Percentiles rank a stretch among this genome's conserved stretches.
phyloP scores from a whole-genome alignment of 768 basidiomycete genomes.

The Tulasnella sp. region DNA sequence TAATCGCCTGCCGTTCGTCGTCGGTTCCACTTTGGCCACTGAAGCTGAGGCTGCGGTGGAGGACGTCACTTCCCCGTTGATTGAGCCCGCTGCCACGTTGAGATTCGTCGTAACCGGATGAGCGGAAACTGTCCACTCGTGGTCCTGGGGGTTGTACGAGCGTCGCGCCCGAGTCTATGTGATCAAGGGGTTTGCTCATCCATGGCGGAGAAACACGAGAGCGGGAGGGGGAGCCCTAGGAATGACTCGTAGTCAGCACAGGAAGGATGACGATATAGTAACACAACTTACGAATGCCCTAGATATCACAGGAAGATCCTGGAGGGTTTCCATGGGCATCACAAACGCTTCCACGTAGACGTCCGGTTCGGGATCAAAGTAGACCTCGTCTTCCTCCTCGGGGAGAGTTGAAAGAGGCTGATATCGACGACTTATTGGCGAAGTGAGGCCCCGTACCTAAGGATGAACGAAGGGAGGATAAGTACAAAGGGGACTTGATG shows the following conservation, averaged over 20 bases:
- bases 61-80: no score
- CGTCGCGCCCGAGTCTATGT: not conserved
- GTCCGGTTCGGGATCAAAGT: not conserved
- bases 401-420: slow-evolving; percentile 8
- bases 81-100: no score
- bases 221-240: not conserved
- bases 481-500: not conserved
- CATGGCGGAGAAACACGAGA: slow-evolving; percentile 8
- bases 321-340: slow-evolving; percentile 3
- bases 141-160: not conserved
- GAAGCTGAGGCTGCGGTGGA: no score
- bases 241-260: not conserved
- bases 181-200: not conserved
- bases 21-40: no score
- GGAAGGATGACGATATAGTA: not conserved
- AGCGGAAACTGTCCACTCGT: not conserved
- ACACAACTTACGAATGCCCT: not conserved
- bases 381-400: slow-evolving; percentile 3
- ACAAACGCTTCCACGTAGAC: slow-evolving; percentile 2
- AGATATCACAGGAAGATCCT: not conserved
- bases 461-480: not conserved
- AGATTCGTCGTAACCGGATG: not conserved
- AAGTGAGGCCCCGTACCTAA: not conserved
- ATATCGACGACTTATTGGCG: not conserved
- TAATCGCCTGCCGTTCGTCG: no score